Evolutionary conservation across 148 eudicot species (phyloP).

Genomic region (Bassia scoparia): DNA sequence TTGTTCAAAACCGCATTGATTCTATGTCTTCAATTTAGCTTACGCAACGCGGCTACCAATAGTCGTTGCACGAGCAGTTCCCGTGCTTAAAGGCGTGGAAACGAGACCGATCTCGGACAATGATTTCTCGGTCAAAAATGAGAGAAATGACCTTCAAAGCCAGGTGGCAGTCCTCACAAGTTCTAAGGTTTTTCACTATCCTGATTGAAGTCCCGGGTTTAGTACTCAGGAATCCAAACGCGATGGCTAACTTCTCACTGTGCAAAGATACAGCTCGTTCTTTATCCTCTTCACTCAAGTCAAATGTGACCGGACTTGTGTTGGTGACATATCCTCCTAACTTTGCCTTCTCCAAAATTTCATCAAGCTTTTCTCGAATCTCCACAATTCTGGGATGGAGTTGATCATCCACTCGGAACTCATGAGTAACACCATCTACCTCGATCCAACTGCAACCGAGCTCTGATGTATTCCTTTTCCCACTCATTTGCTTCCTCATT

Average conservation of each 20-base stretch:
- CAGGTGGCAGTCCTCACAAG: slow-evolving; percentile 57
- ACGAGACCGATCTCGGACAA: slow-evolving; percentile 59
- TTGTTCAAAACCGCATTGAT: slow-evolving; percentile 7
- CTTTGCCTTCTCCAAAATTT: slow-evolving; percentile 38
- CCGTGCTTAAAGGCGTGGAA: slow-evolving; percentile 49
- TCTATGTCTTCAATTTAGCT: slow-evolving; percentile 19
- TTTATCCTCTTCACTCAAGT: slow-evolving; percentile 60
- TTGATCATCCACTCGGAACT: slow-evolving; percentile 60
- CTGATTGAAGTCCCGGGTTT: slow-evolving; percentile 39
- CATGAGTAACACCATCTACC: slow-evolving; percentile 55
- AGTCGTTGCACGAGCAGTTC: slow-evolving; percentile 51
- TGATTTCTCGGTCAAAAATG: slow-evolving; percentile 50
- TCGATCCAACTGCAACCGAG: slow-evolving; percentile 71
- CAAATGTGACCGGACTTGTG: slow-evolving; percentile 46
- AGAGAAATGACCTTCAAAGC: slow-evolving; percentile 48
- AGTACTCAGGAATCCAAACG: slow-evolving; percentile 43
- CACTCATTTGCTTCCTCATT: slow-evolving; percentile 38
- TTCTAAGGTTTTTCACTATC: slow-evolving; percentile 53
- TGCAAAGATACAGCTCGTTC: slow-evolving; percentile 57
- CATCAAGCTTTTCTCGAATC: slow-evolving; percentile 42
- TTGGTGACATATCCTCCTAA: slow-evolving; percentile 39
- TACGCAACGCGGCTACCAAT: slow-evolving; percentile 32
- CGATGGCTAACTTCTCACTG: slow-evolving; percentile 60
- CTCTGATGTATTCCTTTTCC: slow-evolving; percentile 36
- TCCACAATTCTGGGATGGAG: slow-evolving; percentile 42